Percentiles rank a stretch among this genome's conserved stretches.
Conservation (phyloP, 2,329 filamentous ascomycete species). For the Diaporthe vaccinii region DNA sequence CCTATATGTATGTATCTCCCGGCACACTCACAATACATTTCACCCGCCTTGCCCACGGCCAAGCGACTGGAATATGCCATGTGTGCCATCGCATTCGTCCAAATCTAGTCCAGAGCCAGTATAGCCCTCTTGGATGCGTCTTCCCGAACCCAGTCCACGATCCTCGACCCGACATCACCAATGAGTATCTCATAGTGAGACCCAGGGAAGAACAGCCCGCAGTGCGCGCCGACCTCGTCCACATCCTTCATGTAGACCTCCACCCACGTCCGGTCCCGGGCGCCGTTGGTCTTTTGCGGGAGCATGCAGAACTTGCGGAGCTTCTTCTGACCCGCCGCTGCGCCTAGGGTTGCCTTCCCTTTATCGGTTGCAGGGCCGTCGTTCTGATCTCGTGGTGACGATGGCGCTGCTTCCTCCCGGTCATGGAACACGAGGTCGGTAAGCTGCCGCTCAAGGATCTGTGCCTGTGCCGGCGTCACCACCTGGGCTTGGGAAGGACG, state of each 20-base stretch:
- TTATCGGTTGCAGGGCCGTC: slow-evolving; percentile 27
- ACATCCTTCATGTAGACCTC: slow-evolving; percentile 84
- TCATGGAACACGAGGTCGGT: slow-evolving; percentile 38
- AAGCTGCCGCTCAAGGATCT: slow-evolving; percentile 38
- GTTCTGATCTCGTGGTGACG: slow-evolving; percentile 19
- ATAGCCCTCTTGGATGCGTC: slow-evolving; percentile 63
- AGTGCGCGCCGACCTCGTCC: slow-evolving; percentile 89
- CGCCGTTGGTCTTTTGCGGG: slow-evolving; percentile 66
- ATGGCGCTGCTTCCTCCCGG: background rate
- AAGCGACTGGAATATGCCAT: background rate
- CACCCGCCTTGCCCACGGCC: background rate
- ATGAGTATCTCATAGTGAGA: slow-evolving; percentile 82
- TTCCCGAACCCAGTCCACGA: slow-evolving; percentile 79
- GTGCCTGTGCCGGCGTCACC: slow-evolving; percentile 31
- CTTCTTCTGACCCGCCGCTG: slow-evolving; percentile 53
- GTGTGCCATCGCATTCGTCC: background rate
- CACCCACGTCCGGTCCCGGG: slow-evolving; percentile 80
- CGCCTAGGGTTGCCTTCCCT: slow-evolving; percentile 53
- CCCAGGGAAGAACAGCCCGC: slow-evolving; percentile 81
- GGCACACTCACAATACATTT: background rate
- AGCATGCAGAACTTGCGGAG: slow-evolving; percentile 85
- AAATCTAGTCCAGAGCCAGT: slow-evolving; percentile 46
- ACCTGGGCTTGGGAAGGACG: slow-evolving; percentile 24
- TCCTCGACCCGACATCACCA: slow-evolving; percentile 77
- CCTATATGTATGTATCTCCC: background rate